phyloP scores from a whole-genome alignment of 2,329 filamentous ascomycete genomes.

The Microdochium trichocladiopsis region DNA sequence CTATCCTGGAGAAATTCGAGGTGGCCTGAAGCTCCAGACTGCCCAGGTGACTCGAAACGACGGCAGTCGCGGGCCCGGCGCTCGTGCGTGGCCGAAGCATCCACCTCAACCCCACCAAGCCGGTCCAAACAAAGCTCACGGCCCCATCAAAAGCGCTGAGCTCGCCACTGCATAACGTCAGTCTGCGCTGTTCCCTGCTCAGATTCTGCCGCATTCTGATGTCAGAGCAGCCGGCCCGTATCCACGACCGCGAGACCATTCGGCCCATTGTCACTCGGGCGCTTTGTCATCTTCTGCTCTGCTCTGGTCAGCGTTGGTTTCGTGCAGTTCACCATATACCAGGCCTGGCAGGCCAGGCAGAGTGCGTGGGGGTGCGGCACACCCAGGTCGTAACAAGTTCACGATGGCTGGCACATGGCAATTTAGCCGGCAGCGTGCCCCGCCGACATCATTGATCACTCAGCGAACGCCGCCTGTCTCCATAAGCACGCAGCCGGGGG shows the following conservation, averaged over 20 bases:
- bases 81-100: background rate
- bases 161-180: background rate
- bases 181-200: background rate
- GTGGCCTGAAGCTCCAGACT: background rate
- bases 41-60: background rate
- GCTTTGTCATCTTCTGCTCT: too few species aligned
- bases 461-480: too few species aligned
- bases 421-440: too few species aligned
- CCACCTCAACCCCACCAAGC: background rate
- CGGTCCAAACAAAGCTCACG: background rate
- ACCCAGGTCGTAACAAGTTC: too few species aligned
- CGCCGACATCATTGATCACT: too few species aligned
- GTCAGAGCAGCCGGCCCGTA: background rate
- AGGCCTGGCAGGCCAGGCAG: too few species aligned
- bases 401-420: too few species aligned
- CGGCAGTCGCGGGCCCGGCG: background rate
- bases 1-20: too few species aligned
- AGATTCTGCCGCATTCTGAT: background rate
- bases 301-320: too few species aligned
- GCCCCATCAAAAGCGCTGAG: background rate
- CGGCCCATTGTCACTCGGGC: background rate
- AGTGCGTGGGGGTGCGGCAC: too few species aligned
- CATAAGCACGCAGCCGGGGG: too few species aligned
- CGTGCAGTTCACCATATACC: too few species aligned
- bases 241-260: background rate